Evolutionary conservation across 2,329 filamentous ascomycete genomes (phyloP).

Genomic region (Pyricularia pennisetigena): DNA sequence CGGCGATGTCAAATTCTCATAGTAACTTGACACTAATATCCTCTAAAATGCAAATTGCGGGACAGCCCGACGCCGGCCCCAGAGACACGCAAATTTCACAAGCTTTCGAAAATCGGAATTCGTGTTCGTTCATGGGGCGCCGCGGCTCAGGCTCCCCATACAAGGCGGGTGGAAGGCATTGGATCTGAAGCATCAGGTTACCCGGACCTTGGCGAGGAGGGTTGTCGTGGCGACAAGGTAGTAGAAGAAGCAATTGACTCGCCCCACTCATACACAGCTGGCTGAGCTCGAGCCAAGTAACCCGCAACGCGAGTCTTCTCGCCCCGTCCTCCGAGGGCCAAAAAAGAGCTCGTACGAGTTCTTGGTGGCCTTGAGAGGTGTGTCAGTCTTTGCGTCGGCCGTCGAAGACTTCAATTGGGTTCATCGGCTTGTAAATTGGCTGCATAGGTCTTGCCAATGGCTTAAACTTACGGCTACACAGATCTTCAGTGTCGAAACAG

Average conservation of each 20-base stretch:
- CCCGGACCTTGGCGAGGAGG: not conserved
- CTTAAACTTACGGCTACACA: not conserved
- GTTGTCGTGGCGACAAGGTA: not conserved
- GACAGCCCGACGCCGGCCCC: not conserved
- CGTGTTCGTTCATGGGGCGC: not conserved
- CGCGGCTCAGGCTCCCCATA: not conserved
- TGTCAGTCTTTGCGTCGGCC: not conserved
- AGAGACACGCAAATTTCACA: not conserved
- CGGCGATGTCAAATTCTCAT: not conserved
- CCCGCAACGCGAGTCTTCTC: not conserved
- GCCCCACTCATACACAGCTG: not conserved
- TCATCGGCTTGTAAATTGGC: not conserved
- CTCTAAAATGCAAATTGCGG: not conserved
- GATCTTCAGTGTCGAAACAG: not conserved
- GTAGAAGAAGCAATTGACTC: not conserved
- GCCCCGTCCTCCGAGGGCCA: not conserved
- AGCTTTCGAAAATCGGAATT: not conserved
- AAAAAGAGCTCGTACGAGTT: not conserved
- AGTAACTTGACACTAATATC: not conserved
- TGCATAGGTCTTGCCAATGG: not conserved
- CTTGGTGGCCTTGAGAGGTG: not conserved
- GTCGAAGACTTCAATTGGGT: not conserved
- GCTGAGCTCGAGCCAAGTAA: not conserved
- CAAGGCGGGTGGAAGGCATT: not conserved
- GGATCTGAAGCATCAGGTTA: not conserved